These are phyloP conservation scores for Thermomyces lanuginosus DNA, from an alignment of 2,329 filamentous ascomycete species.

Conservation along the genomic window DNA sequence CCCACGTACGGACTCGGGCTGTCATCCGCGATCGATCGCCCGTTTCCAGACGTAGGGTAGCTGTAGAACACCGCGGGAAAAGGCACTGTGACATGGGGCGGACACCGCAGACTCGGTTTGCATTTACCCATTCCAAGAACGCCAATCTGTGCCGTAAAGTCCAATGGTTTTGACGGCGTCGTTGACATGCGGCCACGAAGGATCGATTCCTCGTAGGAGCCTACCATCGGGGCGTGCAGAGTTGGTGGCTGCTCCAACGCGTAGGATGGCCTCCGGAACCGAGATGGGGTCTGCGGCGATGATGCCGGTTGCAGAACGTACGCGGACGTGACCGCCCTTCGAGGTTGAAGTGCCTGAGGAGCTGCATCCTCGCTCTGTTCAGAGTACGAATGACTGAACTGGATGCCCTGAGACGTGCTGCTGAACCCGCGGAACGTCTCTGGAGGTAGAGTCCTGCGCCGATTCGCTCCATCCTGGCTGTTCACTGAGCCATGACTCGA, in stretches of 20 bases:
- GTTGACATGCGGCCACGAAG: slow-evolving; percentile 92
- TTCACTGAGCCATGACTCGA: slow-evolving; percentile 38
- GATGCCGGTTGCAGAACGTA: slow-evolving; percentile 33
- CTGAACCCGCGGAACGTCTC: slow-evolving; percentile 37
- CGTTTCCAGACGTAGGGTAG: slow-evolving; percentile 54
- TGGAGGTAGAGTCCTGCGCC: slow-evolving; percentile 59
- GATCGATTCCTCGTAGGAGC: slow-evolving; percentile 95
- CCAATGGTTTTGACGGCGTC: slow-evolving; percentile 75
- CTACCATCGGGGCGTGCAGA: slow-evolving; percentile 88
- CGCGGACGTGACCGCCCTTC: slow-evolving; percentile 54
- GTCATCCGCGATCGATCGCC: slow-evolving; percentile 52
- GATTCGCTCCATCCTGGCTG: slow-evolving; percentile 33
- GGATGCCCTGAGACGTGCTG: slow-evolving; percentile 24
- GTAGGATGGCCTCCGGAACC: slow-evolving; percentile 50
- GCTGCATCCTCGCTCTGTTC: slow-evolving; percentile 46
- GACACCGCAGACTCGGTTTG: slow-evolving; percentile 69
- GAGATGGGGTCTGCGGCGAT: slow-evolving; percentile 25
- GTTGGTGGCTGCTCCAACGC: slow-evolving; percentile 59
- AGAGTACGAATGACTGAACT: slow-evolving; percentile 30
- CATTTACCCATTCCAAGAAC: slow-evolving; percentile 81
- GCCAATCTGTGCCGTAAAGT: slow-evolving; percentile 90
- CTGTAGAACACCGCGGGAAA: slow-evolving; percentile 96
- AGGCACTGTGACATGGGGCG: slow-evolving; percentile 73
- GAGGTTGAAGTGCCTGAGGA: slow-evolving; percentile 64
- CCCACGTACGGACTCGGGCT: slow-evolving; percentile 94